Base-by-base conservation (phyloP, 1,284 basidiomycete genomes). In the Ustilago trichophora region DNA sequence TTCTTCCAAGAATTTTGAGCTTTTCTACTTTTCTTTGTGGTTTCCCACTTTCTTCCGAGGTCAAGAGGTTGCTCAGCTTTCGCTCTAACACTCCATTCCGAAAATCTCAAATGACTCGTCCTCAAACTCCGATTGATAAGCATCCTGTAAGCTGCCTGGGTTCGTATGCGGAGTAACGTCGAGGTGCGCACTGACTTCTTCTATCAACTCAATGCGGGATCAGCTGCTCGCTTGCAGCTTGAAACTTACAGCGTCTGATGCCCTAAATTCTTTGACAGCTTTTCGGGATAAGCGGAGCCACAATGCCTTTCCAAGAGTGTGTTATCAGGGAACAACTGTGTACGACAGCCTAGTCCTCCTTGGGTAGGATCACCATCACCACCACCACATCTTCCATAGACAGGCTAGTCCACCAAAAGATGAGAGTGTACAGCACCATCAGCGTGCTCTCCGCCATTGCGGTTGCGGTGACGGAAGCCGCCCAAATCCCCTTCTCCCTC, bases 401-500 rank as follows among this genome's bases (percentile, higher is more conserved):
- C 13, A 13, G 27, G 13, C 27, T 29, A 8, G 27, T 8, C 27
- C 46, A n/a, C n/a, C n/a, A n/a, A n/a, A 56, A 27, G 13, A 64
- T 64, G 60, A 53, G 60, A 13, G 36, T 49, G 18, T 31, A 21
- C 19, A 36, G 19, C 37, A 10, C 35, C 26, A 13, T 44, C 31
- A 19, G 41, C 31, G 40, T 26, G 32, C 21, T 57, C n/a, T 46
- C 37, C 29, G 21, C 35, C 34, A 44, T 67, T n/a, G 54, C 50
- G 6, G 41, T 46, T 19, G 42, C 59, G 16, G 16, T 49, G 6
- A 32, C 35, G 4, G 29, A 47, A 31, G 67, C 62, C 6, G 67
- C 62, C 22, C 62, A 70, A 38, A 64, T 70, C 35, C 67, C 67
- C 10, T 65, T 70, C 33, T 46, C 53, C 6, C 52, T 59, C 22